Evolutionary conservation across 306 rosid genomes (phyloP), one percentile per base, ranked within the genome.

Genomic region (Citrullus amarus): DNA sequence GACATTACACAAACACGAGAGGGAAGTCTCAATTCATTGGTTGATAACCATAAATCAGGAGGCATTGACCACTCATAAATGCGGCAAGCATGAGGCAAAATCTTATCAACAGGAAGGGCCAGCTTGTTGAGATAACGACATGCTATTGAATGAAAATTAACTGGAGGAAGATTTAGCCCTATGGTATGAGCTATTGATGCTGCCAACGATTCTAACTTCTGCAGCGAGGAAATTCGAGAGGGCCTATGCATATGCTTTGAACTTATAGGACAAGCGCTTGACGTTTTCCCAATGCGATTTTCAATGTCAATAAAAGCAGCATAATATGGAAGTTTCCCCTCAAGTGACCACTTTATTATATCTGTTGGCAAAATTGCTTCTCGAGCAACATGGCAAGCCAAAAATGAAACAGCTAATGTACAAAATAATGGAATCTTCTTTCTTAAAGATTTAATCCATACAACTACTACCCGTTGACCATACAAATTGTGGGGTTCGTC

Each of bases 301-400:
- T 92, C 95, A 75, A 94, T 88, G 83, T 90, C 89, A 39, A 81
- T 77, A 88, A 92, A 94, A 71, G 93, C 96, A 79, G 93, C 87
- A 69, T 90, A 89, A 86, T 89, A 94, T 20, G 98, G 98, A 83
- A 94, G 91, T 83, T 85, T 92, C 82, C 97, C 96, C 81, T 94
- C 96, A 16, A 80, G 28, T 13, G 96, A 82, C 97, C 97, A 89
- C 83, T 86, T 89, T 82, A 88, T 85, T 39, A 94, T 82, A 84
- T 94, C 96, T 4, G 93, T 90, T 34, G 97, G 88, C 81, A 89
- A 75, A 80, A 94, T 81, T 58, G 96, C 88, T 81, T 92, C 97
- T 84, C 97, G 84, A 22, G 96, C 93, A 58, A 92, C 81, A 83
- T 90, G 98, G 83, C 98, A 92, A 61, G 89, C 94, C 75, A 94